Base-by-base conservation (phyloP, 441 rosid species). In the Brassica balearica region DNA sequence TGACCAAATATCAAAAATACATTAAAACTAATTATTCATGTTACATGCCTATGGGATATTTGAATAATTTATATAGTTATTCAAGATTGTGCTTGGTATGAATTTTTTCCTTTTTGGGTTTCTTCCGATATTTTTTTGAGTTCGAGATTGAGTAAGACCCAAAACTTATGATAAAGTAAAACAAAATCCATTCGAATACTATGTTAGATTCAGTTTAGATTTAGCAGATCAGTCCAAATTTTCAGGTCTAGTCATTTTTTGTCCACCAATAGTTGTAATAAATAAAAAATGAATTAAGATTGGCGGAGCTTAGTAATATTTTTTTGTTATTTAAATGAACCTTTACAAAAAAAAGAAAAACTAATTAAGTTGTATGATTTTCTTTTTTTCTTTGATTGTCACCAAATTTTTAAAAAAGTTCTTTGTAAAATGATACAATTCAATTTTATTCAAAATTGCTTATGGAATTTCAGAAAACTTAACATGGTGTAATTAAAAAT, bases 401-500 rank as follows among this genome's bases (percentile, higher is more conserved):
- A 38, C 27, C 4, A 3, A n/a, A 3, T 66, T 6, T 41, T 29
- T 29, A 25, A 25, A 25, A 25, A 25, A 25, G 27, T 38, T 19
- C 53, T 17, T 48, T 48, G 15, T n/a, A 41, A 66, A 66, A 41
- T 66, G 34, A 43, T 46, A 23, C 20, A 46, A 6, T 67, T 67
- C 3, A 10, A 22, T 19, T 65, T 65, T 20, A 20, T 41, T 66
- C 6, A 19, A 38, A 2, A 11, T 6, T 66, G 32, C 12, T 66
- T 41, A 41, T 66, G 17, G 29, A 65, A 19, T 38, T 41, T 66
- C 11, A 41, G 20, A 41, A 20, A 20, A 20, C 8, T 38, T 38
- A 19, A 10, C 53, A 38, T 5, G 17, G 3, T 41, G 6, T 41
- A 32, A 17, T 29, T 36, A 48, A 48, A 48, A 19, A 19, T 19